phyloP scores from a whole-genome alignment of 2,329 filamentous ascomycete species.

The Mycosphaerella sp. region DNA sequence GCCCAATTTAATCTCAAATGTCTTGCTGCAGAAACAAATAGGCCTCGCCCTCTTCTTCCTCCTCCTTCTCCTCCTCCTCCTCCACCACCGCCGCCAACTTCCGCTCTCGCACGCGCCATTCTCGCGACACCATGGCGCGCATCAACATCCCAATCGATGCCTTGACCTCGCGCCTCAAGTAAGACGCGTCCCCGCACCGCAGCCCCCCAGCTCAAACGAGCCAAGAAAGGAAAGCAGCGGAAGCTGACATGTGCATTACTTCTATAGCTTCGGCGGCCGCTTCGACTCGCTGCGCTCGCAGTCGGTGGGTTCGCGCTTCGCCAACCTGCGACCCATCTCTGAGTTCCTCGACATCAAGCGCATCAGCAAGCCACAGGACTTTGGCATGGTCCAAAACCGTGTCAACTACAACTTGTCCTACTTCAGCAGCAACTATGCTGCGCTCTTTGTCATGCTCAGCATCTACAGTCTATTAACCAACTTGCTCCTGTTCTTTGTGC shows the following conservation, averaged over 20 bases:
- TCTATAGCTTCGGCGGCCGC: slow-evolving; percentile 58
- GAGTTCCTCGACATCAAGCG: slow-evolving; percentile 98
- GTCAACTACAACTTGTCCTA: slow-evolving; percentile 96
- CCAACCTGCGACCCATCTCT: slow-evolving; percentile 81
- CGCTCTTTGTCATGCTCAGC: slow-evolving; percentile 88
- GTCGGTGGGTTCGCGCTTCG: slow-evolving; percentile 73
- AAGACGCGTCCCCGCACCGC: slow-evolving; percentile 3
- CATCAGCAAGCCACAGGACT: slow-evolving; percentile 87
- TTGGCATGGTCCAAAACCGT: slow-evolving; percentile 79
- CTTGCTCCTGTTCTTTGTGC: slow-evolving; percentile 79
- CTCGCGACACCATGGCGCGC: slow-evolving; percentile 39
- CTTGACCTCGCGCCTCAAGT: slow-evolving; percentile 81
- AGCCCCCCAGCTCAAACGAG: not conserved
- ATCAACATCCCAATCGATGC: slow-evolving; percentile 90
- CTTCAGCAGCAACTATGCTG: slow-evolving; percentile 98
- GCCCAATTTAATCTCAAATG: slow-evolving; percentile 1
- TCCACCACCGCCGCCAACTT: slow-evolving; percentile 7
- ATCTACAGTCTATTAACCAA: slow-evolving; percentile 94
- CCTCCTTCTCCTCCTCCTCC: not conserved
- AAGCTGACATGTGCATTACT: slow-evolving; percentile 4
- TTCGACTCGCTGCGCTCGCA: slow-evolving; percentile 77
- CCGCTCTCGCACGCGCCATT: too few relatives aligned
- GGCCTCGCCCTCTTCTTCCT: not conserved
- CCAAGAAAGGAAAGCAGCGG: not conserved
- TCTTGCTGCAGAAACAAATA: slow-evolving; percentile 1